Evolutionary conservation across 352 stramenopile species (phyloP).

Genomic region (Globisporangium abappressorium): DNA sequence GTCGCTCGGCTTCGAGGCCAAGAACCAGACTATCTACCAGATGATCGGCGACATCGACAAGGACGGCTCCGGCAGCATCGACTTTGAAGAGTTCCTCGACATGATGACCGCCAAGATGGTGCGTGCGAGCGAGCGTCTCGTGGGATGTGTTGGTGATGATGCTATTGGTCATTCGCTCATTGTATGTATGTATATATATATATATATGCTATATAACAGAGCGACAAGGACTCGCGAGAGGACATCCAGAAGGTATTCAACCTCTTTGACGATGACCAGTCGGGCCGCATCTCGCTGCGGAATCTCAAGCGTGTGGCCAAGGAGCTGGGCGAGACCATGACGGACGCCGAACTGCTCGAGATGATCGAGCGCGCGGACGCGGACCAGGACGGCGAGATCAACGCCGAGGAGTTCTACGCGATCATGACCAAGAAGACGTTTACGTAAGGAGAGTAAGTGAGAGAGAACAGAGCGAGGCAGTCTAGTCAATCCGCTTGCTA

Average conservation of each 20-base stretch:
- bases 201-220: slow-evolving; percentile 44
- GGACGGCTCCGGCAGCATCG: slow-evolving; percentile 93
- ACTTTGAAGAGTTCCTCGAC: slow-evolving; percentile 97
- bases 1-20: slow-evolving; percentile 95
- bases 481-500: too few species aligned
- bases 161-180: neutral
- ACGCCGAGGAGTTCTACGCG: slow-evolving; percentile 96
- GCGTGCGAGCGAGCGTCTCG: neutral
- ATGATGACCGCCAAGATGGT: slow-evolving; percentile 97
- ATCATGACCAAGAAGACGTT: slow-evolving; percentile 98
- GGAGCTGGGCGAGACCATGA: slow-evolving; percentile 99
- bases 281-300: slow-evolving; percentile 95
- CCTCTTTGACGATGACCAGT: slow-evolving; percentile 98
- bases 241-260: slow-evolving; percentile 97
- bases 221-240: slow-evolving; percentile 94
- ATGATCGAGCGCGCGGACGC: slow-evolving; percentile 98
- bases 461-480: neutral
- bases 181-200: slow-evolving; percentile 7
- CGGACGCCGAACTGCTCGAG: slow-evolving; percentile 97
- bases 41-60: slow-evolving; percentile 98
- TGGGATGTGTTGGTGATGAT: neutral
- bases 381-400: slow-evolving; percentile 96
- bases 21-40: slow-evolving; percentile 98
- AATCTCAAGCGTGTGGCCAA: slow-evolving; percentile 98
- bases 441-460: slow-evolving; percentile 28